A percentile compares a stretch with the other conserved stretches of the same genome.
Conservation (phyloP, 2,329 filamentous ascomycete genomes). For the Ophiosphaerella herpotricha region DNA sequence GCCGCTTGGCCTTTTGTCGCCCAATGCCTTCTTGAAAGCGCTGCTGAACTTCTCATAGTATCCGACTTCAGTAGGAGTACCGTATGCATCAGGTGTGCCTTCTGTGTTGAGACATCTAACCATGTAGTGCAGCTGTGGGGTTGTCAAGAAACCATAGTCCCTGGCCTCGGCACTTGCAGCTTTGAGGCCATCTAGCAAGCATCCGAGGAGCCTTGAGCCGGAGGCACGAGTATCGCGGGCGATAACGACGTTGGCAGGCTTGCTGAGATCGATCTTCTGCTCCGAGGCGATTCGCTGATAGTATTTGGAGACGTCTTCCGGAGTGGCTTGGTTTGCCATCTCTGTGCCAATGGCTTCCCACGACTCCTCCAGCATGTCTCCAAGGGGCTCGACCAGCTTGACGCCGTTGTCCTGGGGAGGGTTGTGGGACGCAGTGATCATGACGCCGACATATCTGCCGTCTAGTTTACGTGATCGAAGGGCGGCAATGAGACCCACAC, state of each 20-base stretch:
- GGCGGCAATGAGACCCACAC: constrained; percentile 85
- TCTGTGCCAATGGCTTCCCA: constrained; percentile 90
- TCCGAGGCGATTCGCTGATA: constrained; percentile 71
- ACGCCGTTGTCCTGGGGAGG: constrained; percentile 69
- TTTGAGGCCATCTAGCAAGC: constrained; percentile 78
- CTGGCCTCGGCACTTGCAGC: constrained; percentile 74
- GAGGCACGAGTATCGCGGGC: constrained; percentile 93
- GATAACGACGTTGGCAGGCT: constrained; percentile 80
- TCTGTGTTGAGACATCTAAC: constrained; percentile 94
- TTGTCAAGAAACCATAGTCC: constrained; percentile 91
- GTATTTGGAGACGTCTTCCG: constrained; percentile 74
- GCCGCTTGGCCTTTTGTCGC: constrained; percentile 70
- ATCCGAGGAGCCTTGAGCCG: constrained; percentile 78
- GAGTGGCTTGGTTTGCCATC: constrained; percentile 81
- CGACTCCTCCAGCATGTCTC: constrained; percentile 88
- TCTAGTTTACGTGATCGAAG: constrained; percentile 88
- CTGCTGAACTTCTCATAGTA: constrained; percentile 92
- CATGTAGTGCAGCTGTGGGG: constrained; percentile 96
- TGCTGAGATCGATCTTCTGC: constrained; percentile 66
- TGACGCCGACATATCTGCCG: constrained; percentile 89
- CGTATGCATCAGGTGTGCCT: constrained; percentile 84
- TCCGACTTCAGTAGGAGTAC: constrained; percentile 83
- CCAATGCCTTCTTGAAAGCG: constrained; percentile 84
- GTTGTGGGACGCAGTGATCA: constrained; percentile 71
- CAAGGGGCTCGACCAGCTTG: constrained; percentile 86